Conservation (phyloP, 2,329 filamentous ascomycete genomes). For the Fusarium sp. region DNA sequence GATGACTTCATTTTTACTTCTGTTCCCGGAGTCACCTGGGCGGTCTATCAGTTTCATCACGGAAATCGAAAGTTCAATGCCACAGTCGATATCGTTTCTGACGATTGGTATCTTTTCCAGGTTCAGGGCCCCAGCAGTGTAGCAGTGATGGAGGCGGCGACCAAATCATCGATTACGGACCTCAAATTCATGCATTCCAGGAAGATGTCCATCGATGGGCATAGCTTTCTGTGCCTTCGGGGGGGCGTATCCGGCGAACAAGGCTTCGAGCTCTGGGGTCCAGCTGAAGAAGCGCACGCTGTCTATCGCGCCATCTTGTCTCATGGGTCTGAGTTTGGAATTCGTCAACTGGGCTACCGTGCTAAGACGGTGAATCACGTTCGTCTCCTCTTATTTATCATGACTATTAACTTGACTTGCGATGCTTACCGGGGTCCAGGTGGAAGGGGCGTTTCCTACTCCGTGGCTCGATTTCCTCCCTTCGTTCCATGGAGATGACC, state of each 20-base stretch:
- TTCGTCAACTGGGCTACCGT: background rate
- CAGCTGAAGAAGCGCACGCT: background rate
- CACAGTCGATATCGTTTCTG: background rate
- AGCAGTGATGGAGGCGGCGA: background rate
- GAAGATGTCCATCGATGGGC: background rate
- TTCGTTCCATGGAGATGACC: background rate
- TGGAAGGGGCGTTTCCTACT: background rate
- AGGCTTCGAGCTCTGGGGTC: background rate
- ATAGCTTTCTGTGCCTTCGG: background rate
- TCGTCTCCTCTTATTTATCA: background rate
- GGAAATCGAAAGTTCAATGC: background rate
- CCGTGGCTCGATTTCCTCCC: background rate
- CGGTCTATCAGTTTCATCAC: background rate
- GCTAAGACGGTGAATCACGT: background rate
- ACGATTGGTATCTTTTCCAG: background rate
- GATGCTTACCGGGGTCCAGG: background rate
- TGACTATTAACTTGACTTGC: background rate
- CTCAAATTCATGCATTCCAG: background rate
- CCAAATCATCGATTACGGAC: background rate
- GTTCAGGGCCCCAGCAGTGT: background rate
- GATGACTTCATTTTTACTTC: background rate
- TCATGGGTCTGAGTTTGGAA: background rate
- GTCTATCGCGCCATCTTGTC: background rate
- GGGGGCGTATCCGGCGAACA: background rate
- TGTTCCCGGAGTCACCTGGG: background rate